A percentile compares a stretch with the other conserved stretches of the same genome.
These are phyloP conservation scores for Neocucurbitaria cava DNA, from an alignment of 2,329 filamentous ascomycete genomes.

Conservation along the genomic window DNA sequence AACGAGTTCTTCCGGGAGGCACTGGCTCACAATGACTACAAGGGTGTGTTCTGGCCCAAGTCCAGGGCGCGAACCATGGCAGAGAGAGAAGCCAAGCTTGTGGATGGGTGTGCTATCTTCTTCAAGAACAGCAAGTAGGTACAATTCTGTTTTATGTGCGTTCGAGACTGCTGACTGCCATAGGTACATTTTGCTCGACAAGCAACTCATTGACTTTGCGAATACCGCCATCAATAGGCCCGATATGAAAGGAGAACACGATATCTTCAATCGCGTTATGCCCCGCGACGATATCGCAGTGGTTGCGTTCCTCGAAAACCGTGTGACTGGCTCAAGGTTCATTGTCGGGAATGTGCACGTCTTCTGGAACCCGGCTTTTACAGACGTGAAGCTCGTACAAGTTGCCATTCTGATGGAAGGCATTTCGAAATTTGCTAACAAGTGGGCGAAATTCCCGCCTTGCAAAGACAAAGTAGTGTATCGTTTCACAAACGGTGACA, in stretches of 20 bases:
- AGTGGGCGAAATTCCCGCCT: conserved; percentile 79
- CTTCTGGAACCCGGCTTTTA: conserved; percentile 89
- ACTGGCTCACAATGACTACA: conserved; percentile 86
- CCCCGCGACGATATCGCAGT: conserved; percentile 97
- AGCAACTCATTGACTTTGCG: conserved; percentile 91
- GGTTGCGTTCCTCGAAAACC: conserved; percentile 90
- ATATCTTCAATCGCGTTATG: conserved; percentile 99
- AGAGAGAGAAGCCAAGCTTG: conserved; percentile 84
- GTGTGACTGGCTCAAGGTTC: conserved; percentile 84
- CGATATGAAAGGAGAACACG: conserved; percentile 96
- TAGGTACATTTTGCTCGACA: conserved; percentile 84
- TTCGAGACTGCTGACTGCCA: conserved; percentile 10
- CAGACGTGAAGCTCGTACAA: conserved; percentile 96
- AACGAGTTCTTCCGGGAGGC: conserved; percentile 90
- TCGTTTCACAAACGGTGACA: conserved; percentile 56
- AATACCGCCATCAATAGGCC: conserved; percentile 91
- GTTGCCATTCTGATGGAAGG: conserved; percentile 95
- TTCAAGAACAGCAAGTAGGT: conserved; percentile 85
- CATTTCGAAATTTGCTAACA: conserved; percentile 83
- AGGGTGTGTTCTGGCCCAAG: conserved; percentile 91
- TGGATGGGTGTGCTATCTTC: conserved; percentile 96
- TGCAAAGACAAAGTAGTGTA: conserved; percentile 77
- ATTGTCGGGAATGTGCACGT: conserved; percentile 95
- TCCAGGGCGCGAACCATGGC: conserved; percentile 89
- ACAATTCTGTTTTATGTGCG: background rate